These are phyloP conservation scores for Ballota nigra DNA, from an alignment of 257 asterid genomes.

Conservation along the genomic window DNA sequence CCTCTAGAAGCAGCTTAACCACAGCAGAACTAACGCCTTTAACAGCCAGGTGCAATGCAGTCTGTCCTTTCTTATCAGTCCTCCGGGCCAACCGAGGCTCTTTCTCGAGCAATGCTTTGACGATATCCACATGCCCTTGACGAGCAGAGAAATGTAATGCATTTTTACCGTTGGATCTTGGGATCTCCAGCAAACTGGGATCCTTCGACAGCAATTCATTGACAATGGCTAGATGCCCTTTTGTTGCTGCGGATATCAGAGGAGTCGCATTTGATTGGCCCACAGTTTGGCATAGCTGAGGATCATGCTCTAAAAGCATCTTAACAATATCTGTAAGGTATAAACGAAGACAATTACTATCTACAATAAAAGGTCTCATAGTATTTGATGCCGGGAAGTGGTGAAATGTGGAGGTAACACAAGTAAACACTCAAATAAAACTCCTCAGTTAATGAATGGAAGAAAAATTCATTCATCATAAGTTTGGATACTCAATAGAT, in stretches of 20 bases:
- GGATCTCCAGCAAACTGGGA: constrained; percentile 54
- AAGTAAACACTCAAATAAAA: too few species aligned
- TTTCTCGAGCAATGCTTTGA: constrained; percentile 53
- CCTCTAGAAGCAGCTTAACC: constrained; percentile 54
- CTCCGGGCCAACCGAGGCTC: constrained; percentile 66
- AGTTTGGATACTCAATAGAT: too few species aligned
- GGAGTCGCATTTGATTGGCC: constrained; percentile 75
- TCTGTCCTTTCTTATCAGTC: constrained; percentile 74
- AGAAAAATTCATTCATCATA: too few species aligned
- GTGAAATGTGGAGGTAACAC: too few species aligned
- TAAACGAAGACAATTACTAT: background rate
- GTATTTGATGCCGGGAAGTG: too few species aligned
- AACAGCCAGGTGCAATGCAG: constrained; percentile 75
- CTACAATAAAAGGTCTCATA: background rate
- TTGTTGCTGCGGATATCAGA: constrained; percentile 65
- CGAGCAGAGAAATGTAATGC: constrained; percentile 70
- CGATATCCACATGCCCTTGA: constrained; percentile 64
- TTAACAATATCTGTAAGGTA: constrained; percentile 49
- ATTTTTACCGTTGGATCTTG: constrained; percentile 68
- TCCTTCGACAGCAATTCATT: constrained; percentile 53
- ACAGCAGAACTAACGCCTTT: constrained; percentile 56
- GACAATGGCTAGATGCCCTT: constrained; percentile 60
- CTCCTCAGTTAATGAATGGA: too few species aligned
- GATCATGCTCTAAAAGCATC: constrained; percentile 57
- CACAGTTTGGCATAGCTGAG: constrained; percentile 51